A percentile compares a stretch with the other conserved stretches of the same genome.
Conservation (phyloP, 2,329 filamentous ascomycete species). For the Trichoderma koningiopsis region DNA sequence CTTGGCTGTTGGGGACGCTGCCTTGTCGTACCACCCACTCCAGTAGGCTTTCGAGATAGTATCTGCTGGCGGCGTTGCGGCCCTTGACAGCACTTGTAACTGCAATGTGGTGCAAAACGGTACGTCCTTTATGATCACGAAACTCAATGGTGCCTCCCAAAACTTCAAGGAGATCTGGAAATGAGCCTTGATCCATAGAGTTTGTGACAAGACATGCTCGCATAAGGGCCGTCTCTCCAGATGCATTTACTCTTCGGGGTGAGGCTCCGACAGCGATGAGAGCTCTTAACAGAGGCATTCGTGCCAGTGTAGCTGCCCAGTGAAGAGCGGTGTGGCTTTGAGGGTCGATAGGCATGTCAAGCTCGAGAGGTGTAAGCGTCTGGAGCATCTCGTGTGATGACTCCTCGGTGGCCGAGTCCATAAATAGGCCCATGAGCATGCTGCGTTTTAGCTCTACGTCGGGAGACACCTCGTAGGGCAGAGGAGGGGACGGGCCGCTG, state of each 20-base stretch:
- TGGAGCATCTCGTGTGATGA: conserved; percentile 73
- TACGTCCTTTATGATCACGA: conserved; percentile 84
- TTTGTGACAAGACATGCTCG: conserved; percentile 92
- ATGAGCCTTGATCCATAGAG: conserved; percentile 86
- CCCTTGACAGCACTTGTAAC: conserved; percentile 95
- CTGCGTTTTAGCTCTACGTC: conserved; percentile 79
- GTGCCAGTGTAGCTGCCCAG: conserved; percentile 92
- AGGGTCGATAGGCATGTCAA: conserved; percentile 90
- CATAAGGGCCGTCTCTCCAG: conserved; percentile 90
- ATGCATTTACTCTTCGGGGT: conserved; percentile 83
- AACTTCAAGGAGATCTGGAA: conserved; percentile 86
- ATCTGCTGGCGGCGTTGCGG: conserved; percentile 85
- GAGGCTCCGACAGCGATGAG: conserved; percentile 84
- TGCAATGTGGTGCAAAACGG: conserved; percentile 93
- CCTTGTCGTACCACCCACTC: conserved; percentile 93
- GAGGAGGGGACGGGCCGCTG: conserved; percentile 63
- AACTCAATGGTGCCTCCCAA: conserved; percentile 89
- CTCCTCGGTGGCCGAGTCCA: conserved; percentile 71
- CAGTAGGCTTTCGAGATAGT: conserved; percentile 91
- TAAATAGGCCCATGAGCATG: conserved; percentile 79
- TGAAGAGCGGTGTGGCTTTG: conserved; percentile 89
- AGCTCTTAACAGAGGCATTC: conserved; percentile 77
- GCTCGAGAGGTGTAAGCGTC: conserved; percentile 73
- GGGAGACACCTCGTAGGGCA: conserved; percentile 61
- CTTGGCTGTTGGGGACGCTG: conserved; percentile 60